A percentile compares a stretch with the other conserved stretches of the same genome.
phyloP scores from a whole-genome alignment of 2,329 filamentous ascomycete genomes.

The Fusarium newnesense region DNA sequence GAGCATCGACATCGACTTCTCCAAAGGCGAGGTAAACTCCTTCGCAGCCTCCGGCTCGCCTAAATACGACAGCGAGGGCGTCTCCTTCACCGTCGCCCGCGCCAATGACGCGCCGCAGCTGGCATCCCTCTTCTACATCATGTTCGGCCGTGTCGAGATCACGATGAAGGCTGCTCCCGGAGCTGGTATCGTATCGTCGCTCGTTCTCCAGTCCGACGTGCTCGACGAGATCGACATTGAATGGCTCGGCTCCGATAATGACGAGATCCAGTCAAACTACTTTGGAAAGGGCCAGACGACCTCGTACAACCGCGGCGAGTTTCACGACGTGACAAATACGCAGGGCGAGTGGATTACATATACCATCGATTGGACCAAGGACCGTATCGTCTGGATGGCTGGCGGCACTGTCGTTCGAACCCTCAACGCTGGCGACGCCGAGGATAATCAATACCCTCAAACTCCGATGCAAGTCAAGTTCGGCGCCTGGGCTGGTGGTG shows the following conservation, averaged over 20 bases:
- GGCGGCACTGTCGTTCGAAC: conserved; percentile 81
- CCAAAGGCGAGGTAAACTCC: conserved; percentile 77
- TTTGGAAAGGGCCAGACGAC: conserved; percentile 92
- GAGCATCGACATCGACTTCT: conserved; percentile 87
- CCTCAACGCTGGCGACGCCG: conserved; percentile 75
- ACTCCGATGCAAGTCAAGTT: conserved; percentile 95
- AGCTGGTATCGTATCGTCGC: conserved; percentile 90
- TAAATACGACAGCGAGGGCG: conserved; percentile 81
- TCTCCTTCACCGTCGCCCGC: conserved; percentile 79
- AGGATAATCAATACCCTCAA: conserved; percentile 85
- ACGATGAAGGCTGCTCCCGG: conserved; percentile 88
- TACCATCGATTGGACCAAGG: conserved; percentile 88
- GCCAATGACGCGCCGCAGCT: conserved; percentile 88
- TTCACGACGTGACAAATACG: conserved; percentile 74
- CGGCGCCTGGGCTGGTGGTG: conserved; percentile 91
- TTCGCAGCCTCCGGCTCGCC: conserved; percentile 78
- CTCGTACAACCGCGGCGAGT: conserved; percentile 87
- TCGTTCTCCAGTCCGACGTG: conserved; percentile 89
- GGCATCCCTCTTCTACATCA: conserved; percentile 94
- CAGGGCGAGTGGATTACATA: conserved; percentile 86
- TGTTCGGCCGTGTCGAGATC: conserved; percentile 94
- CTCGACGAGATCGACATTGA: conserved; percentile 98
- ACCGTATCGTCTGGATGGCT: conserved; percentile 88
- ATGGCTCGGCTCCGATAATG: conserved; percentile 83
- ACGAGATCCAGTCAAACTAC: conserved; percentile 94